A percentile compares a stretch with the other conserved stretches of the same genome.
phyloP scores from a whole-genome alignment of 1,284 basidiomycete species.

The Trametes polyzona region DNA sequence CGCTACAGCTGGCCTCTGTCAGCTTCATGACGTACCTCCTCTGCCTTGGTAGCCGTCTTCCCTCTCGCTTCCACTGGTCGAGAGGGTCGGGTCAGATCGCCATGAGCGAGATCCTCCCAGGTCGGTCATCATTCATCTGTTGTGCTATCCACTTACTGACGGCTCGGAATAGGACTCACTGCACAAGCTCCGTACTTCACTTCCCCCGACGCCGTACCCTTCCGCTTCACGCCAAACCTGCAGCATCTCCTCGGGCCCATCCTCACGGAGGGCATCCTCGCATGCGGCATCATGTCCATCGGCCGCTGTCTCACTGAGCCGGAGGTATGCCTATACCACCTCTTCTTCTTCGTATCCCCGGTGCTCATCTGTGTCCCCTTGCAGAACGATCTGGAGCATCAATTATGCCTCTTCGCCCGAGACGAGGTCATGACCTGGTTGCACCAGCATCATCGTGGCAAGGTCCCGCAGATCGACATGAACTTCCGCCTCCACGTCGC shows the following conservation, averaged over 20 bases:
- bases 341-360: too few species aligned
- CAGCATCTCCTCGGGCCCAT: conserved; percentile 92
- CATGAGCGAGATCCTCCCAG: conserved; percentile 89
- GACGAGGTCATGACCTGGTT: conserved; percentile 90
- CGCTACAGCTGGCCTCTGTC: conserved; percentile 84
- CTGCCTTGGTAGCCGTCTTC: conserved; percentile 84
- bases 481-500: conserved; percentile 72
- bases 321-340: conserved; percentile 78
- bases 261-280: conserved; percentile 89
- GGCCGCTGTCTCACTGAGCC: conserved; percentile 90
- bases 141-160: conserved; percentile 4
- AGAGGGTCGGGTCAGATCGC: conserved; percentile 88
- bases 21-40: conserved; percentile 95
- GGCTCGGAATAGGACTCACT: conserved; percentile 42
- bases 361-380: neutral
- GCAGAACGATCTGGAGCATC: conserved; percentile 87
- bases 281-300: conserved; percentile 89
- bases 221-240: conserved; percentile 97
- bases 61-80: conserved; percentile 88
- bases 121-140: conserved; percentile 45
- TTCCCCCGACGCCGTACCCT: conserved; percentile 89
- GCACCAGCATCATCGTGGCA: conserved; percentile 45
- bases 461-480: conserved; percentile 58
- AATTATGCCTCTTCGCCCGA: conserved; percentile 87
- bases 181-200: conserved; percentile 68